A percentile compares a stretch with the other conserved stretches of the same genome.
Evolutionary conservation across 192 early-diverging fungal genomes (phyloP).

Genomic region (Phlyctochytrium arcticum): DNA sequence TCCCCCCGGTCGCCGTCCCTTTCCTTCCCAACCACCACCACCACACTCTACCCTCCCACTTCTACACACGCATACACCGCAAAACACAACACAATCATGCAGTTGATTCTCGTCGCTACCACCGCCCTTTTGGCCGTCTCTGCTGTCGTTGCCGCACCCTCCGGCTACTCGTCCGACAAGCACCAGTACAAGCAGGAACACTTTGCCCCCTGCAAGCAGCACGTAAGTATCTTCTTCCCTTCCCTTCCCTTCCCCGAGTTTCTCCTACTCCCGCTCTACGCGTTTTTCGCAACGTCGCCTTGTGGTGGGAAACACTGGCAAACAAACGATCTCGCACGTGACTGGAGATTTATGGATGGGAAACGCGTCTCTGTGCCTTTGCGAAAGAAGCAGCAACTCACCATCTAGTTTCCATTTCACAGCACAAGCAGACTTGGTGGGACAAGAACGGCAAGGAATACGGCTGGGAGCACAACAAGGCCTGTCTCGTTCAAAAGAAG

Average conservation of each 20-base stretch:
- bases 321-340: too few relatives aligned
- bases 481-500: not conserved
- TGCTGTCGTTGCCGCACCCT: not conserved
- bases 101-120: not conserved
- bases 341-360: too few relatives aligned
- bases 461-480: conserved; percentile 7
- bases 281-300: too few relatives aligned
- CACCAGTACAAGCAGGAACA: not conserved
- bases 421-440: conserved; percentile 12
- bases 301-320: too few relatives aligned
- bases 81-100: not conserved
- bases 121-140: not conserved
- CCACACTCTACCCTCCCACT: too few relatives aligned
- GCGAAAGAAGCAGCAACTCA: too few relatives aligned
- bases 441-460: conserved; percentile 14
- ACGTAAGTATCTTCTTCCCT: not conserved
- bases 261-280: too few relatives aligned
- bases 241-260: not conserved
- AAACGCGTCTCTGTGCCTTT: too few relatives aligned
- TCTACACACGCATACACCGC: too few relatives aligned
- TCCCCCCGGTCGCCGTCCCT: too few relatives aligned
- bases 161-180: not conserved
- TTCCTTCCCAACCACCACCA: too few relatives aligned
- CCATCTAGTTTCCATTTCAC: too few relatives aligned
- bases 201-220: not conserved